A percentile compares a stretch with the other conserved stretches of the same genome.
phyloP scores from a whole-genome alignment of 805 yeast genomes.

The Vanderwaltozyma verrucispora region DNA sequence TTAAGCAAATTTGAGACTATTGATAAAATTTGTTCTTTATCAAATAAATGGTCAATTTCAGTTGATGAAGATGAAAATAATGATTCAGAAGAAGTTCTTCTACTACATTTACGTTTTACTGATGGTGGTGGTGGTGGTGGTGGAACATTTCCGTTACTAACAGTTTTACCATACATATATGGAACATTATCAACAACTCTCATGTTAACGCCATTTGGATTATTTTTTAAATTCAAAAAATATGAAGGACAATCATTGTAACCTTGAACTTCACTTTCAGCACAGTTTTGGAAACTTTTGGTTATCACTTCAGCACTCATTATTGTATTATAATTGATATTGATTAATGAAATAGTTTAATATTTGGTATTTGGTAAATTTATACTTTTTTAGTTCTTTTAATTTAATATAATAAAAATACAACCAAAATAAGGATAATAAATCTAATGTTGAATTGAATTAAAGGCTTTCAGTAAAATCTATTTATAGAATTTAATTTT shows the following conservation, averaged over 20 bases:
- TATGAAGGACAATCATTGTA: constrained; percentile 36
- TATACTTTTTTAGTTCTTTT: no score
- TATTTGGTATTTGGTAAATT: no score
- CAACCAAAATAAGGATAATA: no score
- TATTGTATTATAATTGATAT: no score
- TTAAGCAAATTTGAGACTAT: constrained; percentile 21
- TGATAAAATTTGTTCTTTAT: constrained; percentile 12
- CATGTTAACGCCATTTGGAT: background rate
- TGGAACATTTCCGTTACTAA: background rate
- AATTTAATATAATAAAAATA: no score
- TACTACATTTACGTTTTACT: constrained; percentile 1
- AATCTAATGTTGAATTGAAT: no score
- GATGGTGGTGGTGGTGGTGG: constrained; percentile 5
- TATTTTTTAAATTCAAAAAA: constrained; percentile 4
- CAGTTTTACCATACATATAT: constrained; percentile 3
- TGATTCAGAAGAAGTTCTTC: constrained; percentile 1
- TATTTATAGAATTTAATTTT: no score
- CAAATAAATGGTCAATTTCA: background rate
- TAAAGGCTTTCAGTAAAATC: no score
- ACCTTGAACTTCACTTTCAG: constrained; percentile 33
- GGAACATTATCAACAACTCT: constrained; percentile 2
- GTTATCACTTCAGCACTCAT: constrained; percentile 4
- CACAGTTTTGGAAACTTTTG: constrained; percentile 32
- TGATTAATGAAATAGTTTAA: no score
- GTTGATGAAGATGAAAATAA: constrained; percentile 1